These are phyloP conservation scores for Candida koratica DNA, from an alignment of 805 yeast genomes.

Conservation along the genomic window DNA sequence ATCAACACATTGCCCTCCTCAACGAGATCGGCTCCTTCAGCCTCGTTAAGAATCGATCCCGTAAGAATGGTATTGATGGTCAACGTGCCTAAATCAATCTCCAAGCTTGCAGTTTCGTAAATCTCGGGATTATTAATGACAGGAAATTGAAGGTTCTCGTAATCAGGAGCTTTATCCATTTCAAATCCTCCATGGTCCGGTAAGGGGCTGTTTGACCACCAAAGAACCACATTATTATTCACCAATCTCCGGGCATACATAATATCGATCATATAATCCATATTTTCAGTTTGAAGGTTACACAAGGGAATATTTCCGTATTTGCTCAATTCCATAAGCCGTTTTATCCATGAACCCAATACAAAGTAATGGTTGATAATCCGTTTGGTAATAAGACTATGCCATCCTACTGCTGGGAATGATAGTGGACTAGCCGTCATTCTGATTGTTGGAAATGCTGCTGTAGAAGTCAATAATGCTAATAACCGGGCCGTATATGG, in stretches of 20 bases:
- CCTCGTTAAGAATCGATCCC: constrained; percentile 78
- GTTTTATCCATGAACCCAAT: constrained; percentile 67
- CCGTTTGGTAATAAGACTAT: constrained; percentile 57
- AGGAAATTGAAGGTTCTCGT: constrained; percentile 62
- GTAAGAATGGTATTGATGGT: constrained; percentile 84
- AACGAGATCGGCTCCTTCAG: constrained; percentile 78
- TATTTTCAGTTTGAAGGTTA: constrained; percentile 72
- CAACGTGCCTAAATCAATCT: constrained; percentile 72
- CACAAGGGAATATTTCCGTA: constrained; percentile 84
- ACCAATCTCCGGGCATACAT: constrained; percentile 76
- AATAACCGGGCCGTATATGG: constrained; percentile 50
- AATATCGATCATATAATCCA: constrained; percentile 77
- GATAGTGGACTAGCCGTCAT: constrained; percentile 56
- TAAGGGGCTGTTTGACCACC: constrained; percentile 86
- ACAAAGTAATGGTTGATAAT: constrained; percentile 68
- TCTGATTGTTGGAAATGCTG: constrained; percentile 59
- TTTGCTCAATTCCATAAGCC: constrained; percentile 59
- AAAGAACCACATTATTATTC: constrained; percentile 64
- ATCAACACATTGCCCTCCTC: constrained; percentile 52
- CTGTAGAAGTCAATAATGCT: constrained; percentile 42
- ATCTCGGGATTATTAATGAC: constrained; percentile 72
- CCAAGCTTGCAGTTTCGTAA: constrained; percentile 73
- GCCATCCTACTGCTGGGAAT: constrained; percentile 82
- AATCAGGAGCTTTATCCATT: constrained; percentile 54
- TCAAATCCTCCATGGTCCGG: constrained; percentile 87